phyloP scores from a whole-genome alignment of 2,329 filamentous ascomycete species.

The Fusarium citri region DNA sequence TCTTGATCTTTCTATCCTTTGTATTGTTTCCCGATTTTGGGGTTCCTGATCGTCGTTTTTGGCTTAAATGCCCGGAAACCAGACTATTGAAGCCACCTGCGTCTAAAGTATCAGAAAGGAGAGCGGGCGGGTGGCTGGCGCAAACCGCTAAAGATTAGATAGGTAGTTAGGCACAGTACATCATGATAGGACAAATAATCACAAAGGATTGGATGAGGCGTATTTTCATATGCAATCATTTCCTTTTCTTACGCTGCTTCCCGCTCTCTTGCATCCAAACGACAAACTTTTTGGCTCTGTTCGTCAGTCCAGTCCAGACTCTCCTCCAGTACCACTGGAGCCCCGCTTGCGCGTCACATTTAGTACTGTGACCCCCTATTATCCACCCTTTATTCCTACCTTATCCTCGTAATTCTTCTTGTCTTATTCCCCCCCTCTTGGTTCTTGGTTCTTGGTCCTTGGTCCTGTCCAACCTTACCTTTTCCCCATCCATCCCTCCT shows the following conservation, averaged over 20 bases:
- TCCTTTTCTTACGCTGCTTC: conserved; percentile 18
- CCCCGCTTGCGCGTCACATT: conserved; percentile 30
- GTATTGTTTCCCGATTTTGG: not conserved
- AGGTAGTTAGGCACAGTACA: not conserved
- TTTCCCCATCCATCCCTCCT: not conserved
- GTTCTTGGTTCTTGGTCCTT: not conserved
- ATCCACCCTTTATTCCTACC: conserved; percentile 3
- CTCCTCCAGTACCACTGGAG: not conserved
- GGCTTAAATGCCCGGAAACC: not conserved
- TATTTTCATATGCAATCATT: conserved; percentile 21
- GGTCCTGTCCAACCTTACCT: conserved; percentile 9
- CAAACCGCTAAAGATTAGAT: not conserved
- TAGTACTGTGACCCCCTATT: conserved; percentile 23
- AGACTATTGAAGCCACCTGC: conserved; percentile 10
- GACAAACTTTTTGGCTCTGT: conserved; percentile 9
- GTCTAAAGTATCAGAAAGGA: not conserved
- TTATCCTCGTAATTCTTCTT: conserved; percentile 15
- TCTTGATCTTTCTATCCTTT: not conserved
- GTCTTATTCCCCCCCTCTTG: conserved; percentile 12
- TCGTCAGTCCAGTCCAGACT: not conserved
- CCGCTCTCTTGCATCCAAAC: conserved; percentile 6
- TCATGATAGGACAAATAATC: not conserved
- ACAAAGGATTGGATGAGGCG: conserved; percentile 8
- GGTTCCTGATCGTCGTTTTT: not conserved
- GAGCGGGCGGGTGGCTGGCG: not conserved